Evolutionary conservation across 371 early-diverging fungal genomes (phyloP).

Genomic region (Cokeromyces recurvatus): DNA sequence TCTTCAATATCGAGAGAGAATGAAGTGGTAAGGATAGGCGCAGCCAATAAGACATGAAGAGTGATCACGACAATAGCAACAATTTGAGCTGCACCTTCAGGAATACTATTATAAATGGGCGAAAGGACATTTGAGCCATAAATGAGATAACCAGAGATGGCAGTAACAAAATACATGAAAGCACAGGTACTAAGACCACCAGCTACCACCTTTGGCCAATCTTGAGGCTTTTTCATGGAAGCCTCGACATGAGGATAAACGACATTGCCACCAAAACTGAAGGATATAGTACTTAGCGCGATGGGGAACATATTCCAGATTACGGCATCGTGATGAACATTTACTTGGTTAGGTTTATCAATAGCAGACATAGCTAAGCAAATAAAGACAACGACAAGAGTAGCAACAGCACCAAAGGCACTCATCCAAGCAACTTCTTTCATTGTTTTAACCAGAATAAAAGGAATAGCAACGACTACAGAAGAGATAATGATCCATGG

Average conservation of each 20-base stretch:
- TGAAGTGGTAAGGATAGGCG: constrained; percentile 74
- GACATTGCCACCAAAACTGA: constrained; percentile 79
- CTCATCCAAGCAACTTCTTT: constrained; percentile 61
- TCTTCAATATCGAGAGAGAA: constrained; percentile 65
- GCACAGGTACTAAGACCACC: constrained; percentile 69
- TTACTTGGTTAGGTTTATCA: constrained; percentile 19
- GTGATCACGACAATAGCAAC: constrained; percentile 73
- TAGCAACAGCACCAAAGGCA: constrained; percentile 56
- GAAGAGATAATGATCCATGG: constrained; percentile 69
- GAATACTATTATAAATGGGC: constrained; percentile 75
- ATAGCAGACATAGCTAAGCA: constrained; percentile 42
- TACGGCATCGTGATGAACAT: constrained; percentile 36
- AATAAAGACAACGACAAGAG: constrained; percentile 38
- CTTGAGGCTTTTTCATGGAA: constrained; percentile 73
- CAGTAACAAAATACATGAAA: constrained; percentile 71
- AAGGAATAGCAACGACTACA: constrained; percentile 46
- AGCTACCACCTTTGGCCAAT: constrained; percentile 69
- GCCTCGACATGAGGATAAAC: constrained; percentile 84
- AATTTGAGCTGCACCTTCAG: constrained; percentile 48
- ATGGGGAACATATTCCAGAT: constrained; percentile 54
- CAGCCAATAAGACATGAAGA: constrained; percentile 71
- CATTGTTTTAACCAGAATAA: constrained; percentile 52
- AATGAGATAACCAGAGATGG: constrained; percentile 74
- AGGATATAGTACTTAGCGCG: constrained; percentile 64
- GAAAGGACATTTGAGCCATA: constrained; percentile 68